These are phyloP conservation scores for Waltergamsia citrina DNA, from an alignment of 2,329 filamentous ascomycete genomes.

Conservation along the genomic window DNA sequence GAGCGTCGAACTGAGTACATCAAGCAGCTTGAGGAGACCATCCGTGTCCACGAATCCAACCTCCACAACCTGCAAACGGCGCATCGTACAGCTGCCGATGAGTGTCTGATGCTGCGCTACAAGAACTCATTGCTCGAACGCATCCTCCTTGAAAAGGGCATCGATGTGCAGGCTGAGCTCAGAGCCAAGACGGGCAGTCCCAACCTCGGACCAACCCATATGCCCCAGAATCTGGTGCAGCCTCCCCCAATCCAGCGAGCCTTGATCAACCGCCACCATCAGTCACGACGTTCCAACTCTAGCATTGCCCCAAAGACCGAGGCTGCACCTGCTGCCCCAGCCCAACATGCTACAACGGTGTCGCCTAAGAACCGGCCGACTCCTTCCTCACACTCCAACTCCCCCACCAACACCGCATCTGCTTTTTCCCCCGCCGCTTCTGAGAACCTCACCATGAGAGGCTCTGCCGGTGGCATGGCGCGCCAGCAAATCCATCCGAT, in stretches of 20 bases:
- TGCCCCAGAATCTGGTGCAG: constrained; percentile 60
- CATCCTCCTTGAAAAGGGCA: constrained; percentile 93
- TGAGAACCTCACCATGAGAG: constrained; percentile 36
- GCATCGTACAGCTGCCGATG: constrained; percentile 88
- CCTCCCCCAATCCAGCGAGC: constrained; percentile 71
- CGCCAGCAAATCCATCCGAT: constrained; percentile 21
- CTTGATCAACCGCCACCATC: constrained; percentile 73
- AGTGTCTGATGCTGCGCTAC: constrained; percentile 96
- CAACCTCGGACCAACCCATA: constrained; percentile 60
- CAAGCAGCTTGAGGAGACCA: constrained; percentile 95
- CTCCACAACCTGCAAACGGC: constrained; percentile 88
- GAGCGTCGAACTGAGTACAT: constrained; percentile 98
- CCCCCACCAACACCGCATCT: constrained; percentile 38
- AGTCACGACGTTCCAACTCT: constrained; percentile 60
- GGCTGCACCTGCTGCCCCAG: constrained; percentile 35
- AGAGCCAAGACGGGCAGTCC: constrained; percentile 87
- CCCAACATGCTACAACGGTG: constrained; percentile 22
- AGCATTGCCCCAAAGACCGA: constrained; percentile 70
- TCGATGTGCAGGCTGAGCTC: constrained; percentile 94
- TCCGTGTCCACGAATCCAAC: constrained; percentile 93
- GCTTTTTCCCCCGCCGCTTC: constrained; percentile 33
- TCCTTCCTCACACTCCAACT: constrained; percentile 64
- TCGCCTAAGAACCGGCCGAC: constrained; percentile 71
- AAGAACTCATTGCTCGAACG: constrained; percentile 96
- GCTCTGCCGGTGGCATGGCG: constrained; percentile 18